Conservation (phyloP, 371 early-diverging fungal genomes). For the Mortierella sp. region DNA sequence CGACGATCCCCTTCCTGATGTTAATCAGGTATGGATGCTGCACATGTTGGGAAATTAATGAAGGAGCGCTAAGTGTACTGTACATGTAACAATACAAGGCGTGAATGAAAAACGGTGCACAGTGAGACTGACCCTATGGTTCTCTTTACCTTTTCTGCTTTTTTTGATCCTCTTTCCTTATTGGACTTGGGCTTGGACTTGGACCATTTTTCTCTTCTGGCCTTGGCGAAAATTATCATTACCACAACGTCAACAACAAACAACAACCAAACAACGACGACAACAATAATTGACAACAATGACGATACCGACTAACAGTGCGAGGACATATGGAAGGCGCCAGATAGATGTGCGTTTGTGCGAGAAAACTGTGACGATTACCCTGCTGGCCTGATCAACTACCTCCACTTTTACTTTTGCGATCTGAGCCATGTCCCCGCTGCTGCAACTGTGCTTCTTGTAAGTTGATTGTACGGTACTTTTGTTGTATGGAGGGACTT, state of each 20-base stretch:
- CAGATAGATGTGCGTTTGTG: constrained; percentile 72
- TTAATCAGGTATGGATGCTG: constrained; percentile 28
- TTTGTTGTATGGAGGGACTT: not conserved
- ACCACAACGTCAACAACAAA: not conserved
- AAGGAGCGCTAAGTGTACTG: not conserved
- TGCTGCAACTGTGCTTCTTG: constrained; percentile 62
- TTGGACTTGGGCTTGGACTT: no score
- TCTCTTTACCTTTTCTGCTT: no score
- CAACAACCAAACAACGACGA: not conserved
- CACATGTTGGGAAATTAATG: not conserved
- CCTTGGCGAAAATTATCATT: not conserved
- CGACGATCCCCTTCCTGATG: constrained; percentile 17
- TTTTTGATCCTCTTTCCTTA: no score
- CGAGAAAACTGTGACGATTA: constrained; percentile 65
- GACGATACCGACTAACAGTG: constrained; percentile 57
- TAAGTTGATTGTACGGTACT: constrained; percentile 26
- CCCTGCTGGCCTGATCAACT: constrained; percentile 73
- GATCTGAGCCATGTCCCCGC: constrained; percentile 61
- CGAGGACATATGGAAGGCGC: constrained; percentile 65
- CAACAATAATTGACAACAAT: not conserved
- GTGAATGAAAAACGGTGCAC: no score
- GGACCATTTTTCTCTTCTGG: no score
- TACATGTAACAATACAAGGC: no score
- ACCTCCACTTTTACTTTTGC: constrained; percentile 75
- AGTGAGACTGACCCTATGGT: no score